Conservation (phyloP, 345 rosid species). For the Citrus maxima region DNA sequence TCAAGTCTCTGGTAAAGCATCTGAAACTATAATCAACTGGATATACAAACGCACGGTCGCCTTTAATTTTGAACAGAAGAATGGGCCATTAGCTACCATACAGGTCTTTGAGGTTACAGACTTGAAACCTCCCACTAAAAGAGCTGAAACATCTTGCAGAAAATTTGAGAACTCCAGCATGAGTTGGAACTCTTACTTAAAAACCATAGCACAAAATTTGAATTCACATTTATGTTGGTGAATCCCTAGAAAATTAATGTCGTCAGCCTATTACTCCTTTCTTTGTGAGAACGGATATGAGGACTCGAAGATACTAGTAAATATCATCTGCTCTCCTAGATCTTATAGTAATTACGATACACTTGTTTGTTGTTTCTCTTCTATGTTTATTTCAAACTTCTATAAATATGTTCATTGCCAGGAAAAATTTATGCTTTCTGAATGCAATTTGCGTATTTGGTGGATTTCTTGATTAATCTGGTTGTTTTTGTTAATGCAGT, state of each 20-base stretch:
- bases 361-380: not conserved
- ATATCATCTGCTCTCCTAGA: not conserved
- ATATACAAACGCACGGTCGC: not conserved
- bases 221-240: not conserved
- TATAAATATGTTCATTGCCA: no score
- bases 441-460: not conserved
- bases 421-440: not conserved
- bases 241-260: not conserved
- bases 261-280: not conserved
- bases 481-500: constrained; percentile 47
- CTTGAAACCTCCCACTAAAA: no score
- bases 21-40: not conserved
- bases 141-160: no score
- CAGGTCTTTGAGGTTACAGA: no score
- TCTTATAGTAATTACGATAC: not conserved
- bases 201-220: not conserved
- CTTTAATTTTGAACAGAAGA: not conserved
- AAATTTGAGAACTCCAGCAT: no score
- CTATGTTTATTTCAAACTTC: not conserved
- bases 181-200: not conserved
- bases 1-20: not conserved
- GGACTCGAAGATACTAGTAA: not conserved
- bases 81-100: no score
- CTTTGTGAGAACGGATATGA: not conserved
- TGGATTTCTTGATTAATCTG: not conserved